Conservation (phyloP, 2,329 filamentous ascomycete genomes). For the Septoria linicola region DNA sequence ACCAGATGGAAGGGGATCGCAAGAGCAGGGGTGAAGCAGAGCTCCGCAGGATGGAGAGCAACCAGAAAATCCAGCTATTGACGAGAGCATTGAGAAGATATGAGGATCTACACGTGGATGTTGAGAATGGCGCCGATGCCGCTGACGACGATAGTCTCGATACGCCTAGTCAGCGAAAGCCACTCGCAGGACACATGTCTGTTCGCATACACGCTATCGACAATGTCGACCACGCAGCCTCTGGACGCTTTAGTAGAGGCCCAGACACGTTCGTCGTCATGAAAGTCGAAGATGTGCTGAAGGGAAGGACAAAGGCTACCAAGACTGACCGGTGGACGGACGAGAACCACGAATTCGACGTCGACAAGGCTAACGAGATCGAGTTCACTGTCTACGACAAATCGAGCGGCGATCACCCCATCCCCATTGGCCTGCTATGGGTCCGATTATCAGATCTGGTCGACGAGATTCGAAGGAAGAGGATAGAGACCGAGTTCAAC, state of each 20-base stretch:
- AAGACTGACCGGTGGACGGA: constrained; percentile 88
- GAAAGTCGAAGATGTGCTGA: constrained; percentile 92
- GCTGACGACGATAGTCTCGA: constrained; percentile 93
- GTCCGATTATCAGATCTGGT: constrained; percentile 94
- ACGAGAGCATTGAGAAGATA: constrained; percentile 97
- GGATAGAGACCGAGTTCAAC: constrained; percentile 93
- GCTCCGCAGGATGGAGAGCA: constrained; percentile 85
- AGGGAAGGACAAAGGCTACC: constrained; percentile 81
- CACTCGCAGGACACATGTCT: constrained; percentile 85
- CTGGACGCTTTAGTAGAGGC: constrained; percentile 77
- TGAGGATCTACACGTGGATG: constrained; percentile 93
- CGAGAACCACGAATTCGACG: constrained; percentile 86
- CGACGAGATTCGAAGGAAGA: constrained; percentile 95
- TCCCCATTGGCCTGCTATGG: constrained; percentile 94
- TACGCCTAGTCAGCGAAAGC: constrained; percentile 89
- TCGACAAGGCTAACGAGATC: constrained; percentile 98
- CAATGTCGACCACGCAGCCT: constrained; percentile 89
- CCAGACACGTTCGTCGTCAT: constrained; percentile 95
- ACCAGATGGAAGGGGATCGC: constrained; percentile 93
- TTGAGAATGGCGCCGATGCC: constrained; percentile 45
- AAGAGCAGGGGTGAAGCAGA: constrained; percentile 95
- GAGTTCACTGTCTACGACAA: constrained; percentile 98
- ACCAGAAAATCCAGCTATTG: constrained; percentile 93
- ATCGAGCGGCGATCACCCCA: constrained; percentile 72
- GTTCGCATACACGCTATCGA: constrained; percentile 85